phyloP scores from a whole-genome alignment of 163 green algal genomes.

The Chloroidium sp. region DNA sequence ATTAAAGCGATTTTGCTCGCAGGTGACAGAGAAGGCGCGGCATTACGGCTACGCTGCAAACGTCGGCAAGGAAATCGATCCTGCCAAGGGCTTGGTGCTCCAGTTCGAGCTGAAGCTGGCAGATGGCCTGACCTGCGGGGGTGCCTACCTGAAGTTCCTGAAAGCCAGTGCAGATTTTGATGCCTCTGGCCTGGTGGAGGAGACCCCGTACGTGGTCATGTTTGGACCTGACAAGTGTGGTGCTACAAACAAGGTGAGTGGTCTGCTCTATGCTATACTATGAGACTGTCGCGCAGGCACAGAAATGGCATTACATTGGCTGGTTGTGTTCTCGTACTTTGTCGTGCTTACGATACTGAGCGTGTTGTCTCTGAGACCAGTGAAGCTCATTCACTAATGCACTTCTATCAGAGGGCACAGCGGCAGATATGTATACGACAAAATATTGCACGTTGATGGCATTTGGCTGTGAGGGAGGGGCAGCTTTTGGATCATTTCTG shows the following conservation, averaged over 20 bases:
- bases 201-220: constrained; percentile 86
- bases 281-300: too few relatives aligned
- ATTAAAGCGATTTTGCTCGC: neutral
- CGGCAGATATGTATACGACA: too few relatives aligned
- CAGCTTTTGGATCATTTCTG: too few relatives aligned
- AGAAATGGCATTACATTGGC: too few relatives aligned
- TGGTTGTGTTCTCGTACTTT: too few relatives aligned
- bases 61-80: neutral
- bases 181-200: constrained; percentile 44
- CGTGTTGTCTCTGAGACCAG: too few relatives aligned
- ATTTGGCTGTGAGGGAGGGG: too few relatives aligned
- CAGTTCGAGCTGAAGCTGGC: constrained; percentile 76
- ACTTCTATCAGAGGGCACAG: too few relatives aligned
- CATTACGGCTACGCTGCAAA: constrained; percentile 67
- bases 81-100: constrained; percentile 43
- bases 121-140: constrained; percentile 69
- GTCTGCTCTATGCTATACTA: too few relatives aligned
- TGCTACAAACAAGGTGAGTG: constrained; percentile 59
- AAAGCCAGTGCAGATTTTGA: constrained; percentile 40
- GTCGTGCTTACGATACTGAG: too few relatives aligned
- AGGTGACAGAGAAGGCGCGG: constrained; percentile 60
- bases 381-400: too few relatives aligned
- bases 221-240: constrained; percentile 94
- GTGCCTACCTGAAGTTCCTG: constrained; percentile 88
- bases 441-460: too few relatives aligned